phyloP scores from a whole-genome alignment of 306 rosid genomes.

The Cyclanthera cordifolia region DNA sequence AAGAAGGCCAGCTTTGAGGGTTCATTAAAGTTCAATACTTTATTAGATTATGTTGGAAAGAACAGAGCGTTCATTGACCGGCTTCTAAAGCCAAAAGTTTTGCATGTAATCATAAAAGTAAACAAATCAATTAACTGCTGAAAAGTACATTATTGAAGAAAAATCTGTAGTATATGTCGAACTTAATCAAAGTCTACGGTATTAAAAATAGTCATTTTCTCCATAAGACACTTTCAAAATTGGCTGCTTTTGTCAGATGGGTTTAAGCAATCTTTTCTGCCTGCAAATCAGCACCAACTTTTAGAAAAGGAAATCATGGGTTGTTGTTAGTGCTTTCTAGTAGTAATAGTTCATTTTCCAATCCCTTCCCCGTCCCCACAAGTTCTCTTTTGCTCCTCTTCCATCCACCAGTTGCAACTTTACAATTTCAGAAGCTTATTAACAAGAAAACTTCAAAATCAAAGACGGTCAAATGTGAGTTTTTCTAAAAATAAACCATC shows the following conservation, averaged over 20 bases:
- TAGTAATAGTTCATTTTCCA: too few species aligned
- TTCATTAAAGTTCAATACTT: neutral
- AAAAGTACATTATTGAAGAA: too few species aligned
- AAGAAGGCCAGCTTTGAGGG: neutral
- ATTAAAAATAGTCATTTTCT: neutral
- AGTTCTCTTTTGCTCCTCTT: slow-evolving; percentile 3
- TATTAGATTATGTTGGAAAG: neutral
- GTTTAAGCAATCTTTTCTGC: neutral
- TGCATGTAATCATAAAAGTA: neutral
- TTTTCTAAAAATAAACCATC: slow-evolving; percentile 19
- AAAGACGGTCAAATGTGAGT: slow-evolving; percentile 26
- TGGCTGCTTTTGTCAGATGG: neutral
- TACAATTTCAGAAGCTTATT: neutral
- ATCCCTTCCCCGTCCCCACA: neutral
- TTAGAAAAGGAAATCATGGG: neutral
- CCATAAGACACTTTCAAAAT: neutral
- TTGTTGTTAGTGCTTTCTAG: slow-evolving; percentile 1
- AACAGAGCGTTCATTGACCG: neutral
- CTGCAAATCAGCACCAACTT: neutral
- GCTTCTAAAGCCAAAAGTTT: neutral
- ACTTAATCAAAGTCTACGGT: neutral
- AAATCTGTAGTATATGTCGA: neutral
- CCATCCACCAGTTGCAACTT: neutral
- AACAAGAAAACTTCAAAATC: slow-evolving; percentile 14
- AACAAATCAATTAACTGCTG: neutral